Evolutionary conservation across 169 alveolate genomes (phyloP), one percentile per base, ranked within the genome.

Genomic region (Ichthyophthirius multifiliis): DNA sequence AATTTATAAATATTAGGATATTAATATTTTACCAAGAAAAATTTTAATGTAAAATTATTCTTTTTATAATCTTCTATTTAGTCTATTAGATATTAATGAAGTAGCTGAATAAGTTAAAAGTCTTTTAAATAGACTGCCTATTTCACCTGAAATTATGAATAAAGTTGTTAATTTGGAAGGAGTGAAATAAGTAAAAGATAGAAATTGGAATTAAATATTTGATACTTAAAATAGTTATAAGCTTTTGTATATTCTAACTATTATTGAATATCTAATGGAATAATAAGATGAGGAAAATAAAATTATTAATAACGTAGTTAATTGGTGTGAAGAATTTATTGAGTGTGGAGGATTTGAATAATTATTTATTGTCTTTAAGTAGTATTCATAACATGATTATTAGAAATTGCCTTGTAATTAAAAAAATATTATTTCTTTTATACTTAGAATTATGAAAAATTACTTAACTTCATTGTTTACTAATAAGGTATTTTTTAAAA

Each of bases 401-500:
- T 44, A 44, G 10, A 39, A 74, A 13, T 12, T 44, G 10, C 75
- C 46, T 7, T 15, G 71, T 20, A 83, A 89, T 62, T 86, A 83
- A 35, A 92, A 92, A 65, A 88, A 79, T 32, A 84, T 91, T 71
- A 31, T 92, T 3, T 87, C 83, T 16, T 88, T 86, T 45, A 71
- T 90, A 31, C 76, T 92, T 16, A 83, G 83, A 64, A 85, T 90
- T 27, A 65, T 88, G 43, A 67, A 79, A 75, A 55, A 86, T 5
- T 92, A 89, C 67, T 78, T 92, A n/a, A 43, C 87, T 23, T 89
- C 96, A 3, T 94, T 93, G 7, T 92, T 88, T 62, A 43, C 84
- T 0, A 86, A 90, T n/a, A 64, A 67, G 44, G 88, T 65, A 32
- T 74, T 82, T 31, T 64, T 64, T 41, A 9, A 9, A 41, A 41